Base-by-base conservation (phyloP, 2,329 filamentous ascomycete genomes). In the Xylariaceae sp. region DNA sequence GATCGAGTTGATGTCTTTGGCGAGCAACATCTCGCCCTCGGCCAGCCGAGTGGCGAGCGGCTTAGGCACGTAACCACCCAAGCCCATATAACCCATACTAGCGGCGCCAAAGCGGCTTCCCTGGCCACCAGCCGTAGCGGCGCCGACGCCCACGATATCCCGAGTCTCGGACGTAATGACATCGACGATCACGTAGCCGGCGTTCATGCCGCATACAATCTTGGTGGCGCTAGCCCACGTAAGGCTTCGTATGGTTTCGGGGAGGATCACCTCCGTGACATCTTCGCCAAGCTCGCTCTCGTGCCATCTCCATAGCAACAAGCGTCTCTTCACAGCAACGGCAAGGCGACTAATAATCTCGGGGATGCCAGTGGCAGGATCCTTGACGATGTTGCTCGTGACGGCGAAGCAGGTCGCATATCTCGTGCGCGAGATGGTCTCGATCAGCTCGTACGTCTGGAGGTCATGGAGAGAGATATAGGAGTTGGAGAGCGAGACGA, bases 11-110 rank as follows among this genome's bases (percentile, higher is more conserved):
- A 97, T 91, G 68, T 99, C 94, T 73, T 96, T 96, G n/a, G 93
- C 91, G n/a, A 99, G 80, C 60, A 99, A 77, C 72, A 97, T 84
- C 74, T 97, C 85, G 3, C 90, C 89, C 64, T 95, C 89, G 2
- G 85, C 84, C 10, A 99, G 80, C 66, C 88, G 88, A 4, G 92
- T 88, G 4, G 90, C 90, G 68, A 99, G 80, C 5, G 94, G 95
- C 70, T 90, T 95, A 1, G 94, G 93, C 58, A 93, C 90, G 78
- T 92, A 94, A 48, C 90, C 89, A 53, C 90, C 92, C 71, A 97
- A 87, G 1, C 93, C 93, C 83, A 97, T 96, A 71, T 97, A 97
- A 50, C 92, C 92, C 91, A 97, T 97, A 52, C 91, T 90, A 6
- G 88, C 89, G 1, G 90, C 89, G 4, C 91, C 91, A 66, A 97